Evolutionary conservation across 176 grass and related monocot genomes (phyloP), one percentile per base, ranked within the genome.

Genomic region (Zoysia japonica): DNA sequence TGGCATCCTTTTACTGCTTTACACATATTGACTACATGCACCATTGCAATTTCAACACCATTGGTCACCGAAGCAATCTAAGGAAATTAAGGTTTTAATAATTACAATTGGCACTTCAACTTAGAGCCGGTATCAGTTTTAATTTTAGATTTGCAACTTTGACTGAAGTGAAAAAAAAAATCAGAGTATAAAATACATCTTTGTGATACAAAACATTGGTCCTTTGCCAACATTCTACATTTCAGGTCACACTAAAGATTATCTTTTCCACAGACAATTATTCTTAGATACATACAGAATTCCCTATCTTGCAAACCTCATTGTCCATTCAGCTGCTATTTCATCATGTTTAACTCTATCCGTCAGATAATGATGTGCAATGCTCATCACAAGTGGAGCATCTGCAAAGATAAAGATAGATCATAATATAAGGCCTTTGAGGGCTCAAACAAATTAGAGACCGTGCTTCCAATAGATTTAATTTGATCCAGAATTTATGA

Each of bases 301-400:
- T 72, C 38, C 47, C 68, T 97, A 97, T 92, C 77, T 90, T 76
- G 94, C 91, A 37, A 97, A 94, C 50, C 94, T 91, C 77, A 82
- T 89, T 47, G 91, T 92, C 94, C 94, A 94, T 57, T 97, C 94
- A n/a, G 89, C 89, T 17, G 92, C 88, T 69, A 91, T 91, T 83
- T 99, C 81, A 59, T 99, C 84, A 38, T 99, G 88, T 62, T 91
- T 93, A 73, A 60, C 44, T 89, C 88, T 89, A 75, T 95, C 88
- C 5, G 80, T 86, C 76, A 93, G 71, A 75, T 91, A 95, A 43
- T 93, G 78, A 78, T 61, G 76, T 78, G 92, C 77, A 79, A 99
- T 93, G 61, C 50, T 91, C 7, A 62, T 57, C 59, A 83, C 81
- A 55, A 85, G 73, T 5, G 92, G 71, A 65, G 74, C 85, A 62